Conservation (phyloP, 345 rosid species). For the Syzygium aromaticum region DNA sequence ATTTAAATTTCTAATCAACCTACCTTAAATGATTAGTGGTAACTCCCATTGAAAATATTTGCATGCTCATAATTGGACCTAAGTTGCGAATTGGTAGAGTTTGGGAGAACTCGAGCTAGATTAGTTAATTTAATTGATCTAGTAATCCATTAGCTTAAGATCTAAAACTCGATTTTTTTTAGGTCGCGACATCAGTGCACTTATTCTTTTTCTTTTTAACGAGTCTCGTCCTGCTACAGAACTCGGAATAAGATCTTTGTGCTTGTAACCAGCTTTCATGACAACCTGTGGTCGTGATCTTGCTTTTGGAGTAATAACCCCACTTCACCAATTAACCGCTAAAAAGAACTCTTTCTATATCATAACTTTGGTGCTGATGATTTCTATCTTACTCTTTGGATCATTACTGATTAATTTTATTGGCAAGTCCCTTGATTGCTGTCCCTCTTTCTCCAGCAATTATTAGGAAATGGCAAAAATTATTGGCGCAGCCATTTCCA, state of each 20-base stretch:
- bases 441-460: not conserved
- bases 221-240: not conserved
- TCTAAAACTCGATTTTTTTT: too few relatives aligned
- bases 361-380: not conserved
- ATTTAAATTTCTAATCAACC: too few relatives aligned
- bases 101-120: too few relatives aligned
- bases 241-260: not conserved
- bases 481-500: constrained; percentile 4
- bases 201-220: not conserved
- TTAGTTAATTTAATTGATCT: too few relatives aligned
- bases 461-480: not conserved
- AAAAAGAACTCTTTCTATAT: not conserved
- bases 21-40: too few relatives aligned
- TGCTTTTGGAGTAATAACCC: not conserved
- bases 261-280: not conserved
- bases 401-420: not conserved
- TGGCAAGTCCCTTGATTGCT: not conserved
- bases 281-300: not conserved
- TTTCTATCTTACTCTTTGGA: not conserved
- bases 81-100: too few relatives aligned
- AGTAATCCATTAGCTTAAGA: too few relatives aligned
- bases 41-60: too few relatives aligned
- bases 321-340: not conserved
- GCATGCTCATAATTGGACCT: too few relatives aligned
- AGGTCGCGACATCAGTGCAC: too few relatives aligned